Evolutionary conservation across 768 basidiomycete species (phyloP), one percentile per base, ranked within the genome.

Genomic region (Hygrocybe punicea): DNA sequence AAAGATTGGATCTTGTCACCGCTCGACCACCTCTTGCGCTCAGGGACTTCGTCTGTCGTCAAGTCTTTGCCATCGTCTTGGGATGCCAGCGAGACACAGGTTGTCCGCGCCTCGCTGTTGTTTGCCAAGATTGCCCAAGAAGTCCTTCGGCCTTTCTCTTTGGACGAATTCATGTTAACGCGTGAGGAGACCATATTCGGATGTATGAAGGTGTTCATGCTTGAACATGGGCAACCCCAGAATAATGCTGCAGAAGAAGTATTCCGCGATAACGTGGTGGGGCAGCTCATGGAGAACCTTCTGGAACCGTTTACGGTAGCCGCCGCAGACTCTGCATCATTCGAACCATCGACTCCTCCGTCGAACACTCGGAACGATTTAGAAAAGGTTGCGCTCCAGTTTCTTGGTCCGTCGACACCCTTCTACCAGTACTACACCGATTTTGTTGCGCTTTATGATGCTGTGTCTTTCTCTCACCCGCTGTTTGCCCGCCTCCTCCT

Each of bases 401-500:
- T 86, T 68, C 81, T 92, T n/a, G 85, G 87, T 0, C 59, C 77
- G 1, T 71, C 74, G 4, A 85, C 85, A 0, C 92, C 94, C 0
- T 98, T 98, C 77, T 97, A 85, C 76, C 93, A 96, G 69, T 92
- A 89, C 65, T 98, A 93, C 73, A 89, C 88, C 13, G 94, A 97
- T 70, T 87, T 97, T 66, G 78, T 96, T 55, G 85, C 83, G 1
- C 74, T 98, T n/a, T 98, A 95, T 71, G 90, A 92, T 64, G 82
- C 92, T 3, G 85, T 93, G 62, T 98, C 95, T 7, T 95, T 95
- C 69, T 82, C 86, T 2, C 84, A 98, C 65, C 78, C 80, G 0
- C 69, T 84, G 1, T 98, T 98, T 65, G 84, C 82, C 11, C 76
- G 80, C 2, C 78, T 96, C 11, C 78, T 97, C 13, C 77, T 95